phyloP scores from a whole-genome alignment of 164 flowering plant species.

The Aristolochia contorta region DNA sequence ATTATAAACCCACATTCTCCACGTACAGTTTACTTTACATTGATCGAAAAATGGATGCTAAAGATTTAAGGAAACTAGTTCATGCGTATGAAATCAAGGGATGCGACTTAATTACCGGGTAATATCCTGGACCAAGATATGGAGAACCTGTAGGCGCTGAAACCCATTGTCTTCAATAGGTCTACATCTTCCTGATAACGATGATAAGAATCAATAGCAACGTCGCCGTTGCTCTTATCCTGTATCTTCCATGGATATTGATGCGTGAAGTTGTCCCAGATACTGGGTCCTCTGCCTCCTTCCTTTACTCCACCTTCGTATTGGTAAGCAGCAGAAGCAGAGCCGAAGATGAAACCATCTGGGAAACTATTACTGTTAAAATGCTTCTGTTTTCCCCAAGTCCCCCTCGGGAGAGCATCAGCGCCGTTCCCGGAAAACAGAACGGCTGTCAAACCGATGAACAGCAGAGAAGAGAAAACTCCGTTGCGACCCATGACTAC shows the following conservation, averaged over 20 bases:
- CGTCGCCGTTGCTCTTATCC: not conserved
- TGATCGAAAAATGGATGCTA: too few relatives aligned
- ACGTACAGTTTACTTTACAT: too few relatives aligned
- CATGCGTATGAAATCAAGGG: too few relatives aligned
- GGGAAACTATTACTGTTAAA: slow-evolving; percentile 2
- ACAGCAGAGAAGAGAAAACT: not conserved
- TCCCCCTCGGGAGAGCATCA: too few relatives aligned
- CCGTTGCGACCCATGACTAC: not conserved
- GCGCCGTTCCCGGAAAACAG: not conserved
- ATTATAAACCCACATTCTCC: too few relatives aligned
- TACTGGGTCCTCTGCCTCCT: slow-evolving; percentile 36
- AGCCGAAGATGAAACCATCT: slow-evolving; percentile 4
- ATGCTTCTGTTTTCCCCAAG: not conserved
- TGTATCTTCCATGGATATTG: not conserved
- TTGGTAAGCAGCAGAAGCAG: slow-evolving; percentile 13
- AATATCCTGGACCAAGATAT: too few relatives aligned
- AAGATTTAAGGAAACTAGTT: too few relatives aligned
- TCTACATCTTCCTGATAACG: too few relatives aligned
- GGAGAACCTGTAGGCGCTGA: too few relatives aligned
- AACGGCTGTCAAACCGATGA: not conserved
- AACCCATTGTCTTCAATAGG: too few relatives aligned
- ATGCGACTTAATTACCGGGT: too few relatives aligned
- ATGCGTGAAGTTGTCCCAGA: slow-evolving; percentile 8
- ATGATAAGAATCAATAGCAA: too few relatives aligned
- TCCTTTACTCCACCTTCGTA: slow-evolving; percentile 46